phyloP scores from a whole-genome alignment of 1,139 yeast genomes.

The Pichia sp. region DNA sequence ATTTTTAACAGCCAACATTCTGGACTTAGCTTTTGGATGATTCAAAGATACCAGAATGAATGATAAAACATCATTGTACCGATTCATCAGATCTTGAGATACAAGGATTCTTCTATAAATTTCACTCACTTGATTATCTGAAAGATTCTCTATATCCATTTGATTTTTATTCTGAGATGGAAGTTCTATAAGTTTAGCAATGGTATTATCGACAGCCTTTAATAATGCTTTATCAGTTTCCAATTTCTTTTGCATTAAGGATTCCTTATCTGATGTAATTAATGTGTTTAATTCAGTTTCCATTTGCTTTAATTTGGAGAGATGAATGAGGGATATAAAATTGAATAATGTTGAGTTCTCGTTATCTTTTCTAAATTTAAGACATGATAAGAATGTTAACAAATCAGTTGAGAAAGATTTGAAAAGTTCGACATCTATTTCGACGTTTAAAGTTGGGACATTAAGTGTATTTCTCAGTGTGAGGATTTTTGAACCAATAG shows the following conservation, averaged over 20 bases:
- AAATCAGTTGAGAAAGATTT: background rate
- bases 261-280: background rate
- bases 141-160: background rate
- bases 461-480: constrained; percentile 29
- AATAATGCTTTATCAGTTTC: constrained; percentile 1
- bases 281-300: background rate
- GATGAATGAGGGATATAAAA: background rate
- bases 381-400: constrained; percentile 1
- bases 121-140: background rate
- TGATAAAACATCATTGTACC: constrained; percentile 54
- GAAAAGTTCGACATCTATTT: constrained; percentile 23
- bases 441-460: background rate
- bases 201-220: background rate
- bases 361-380: background rate
- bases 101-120: constrained; percentile 16
- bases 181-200: background rate
- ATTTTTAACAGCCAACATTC: constrained; percentile 64
- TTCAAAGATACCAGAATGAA: constrained; percentile 49
- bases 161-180: constrained; percentile 1
- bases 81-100: constrained; percentile 33
- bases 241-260: constrained; percentile 8
- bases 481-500: constrained; percentile 50
- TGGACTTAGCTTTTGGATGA: constrained; percentile 55
- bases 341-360: background rate
- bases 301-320: constrained; percentile 1